Evolutionary conservation across 768 basidiomycete genomes (phyloP).

Genomic region (Strobilomyces confusus): DNA sequence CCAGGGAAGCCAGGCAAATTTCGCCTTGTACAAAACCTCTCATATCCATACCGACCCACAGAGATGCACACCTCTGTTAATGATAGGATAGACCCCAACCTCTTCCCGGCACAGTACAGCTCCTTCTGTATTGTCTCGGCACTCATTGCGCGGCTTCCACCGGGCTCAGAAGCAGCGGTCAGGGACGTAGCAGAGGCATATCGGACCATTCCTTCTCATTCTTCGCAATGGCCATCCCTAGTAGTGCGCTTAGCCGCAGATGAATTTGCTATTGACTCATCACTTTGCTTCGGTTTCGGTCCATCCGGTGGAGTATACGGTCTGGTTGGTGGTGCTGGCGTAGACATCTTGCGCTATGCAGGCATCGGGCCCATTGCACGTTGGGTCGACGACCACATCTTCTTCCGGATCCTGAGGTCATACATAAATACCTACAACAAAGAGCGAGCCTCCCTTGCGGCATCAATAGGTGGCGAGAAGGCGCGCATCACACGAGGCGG

Average conservation of each 20-base stretch:
- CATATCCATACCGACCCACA: not conserved
- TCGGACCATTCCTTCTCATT: not conserved
- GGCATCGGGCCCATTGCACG: constrained; percentile 22
- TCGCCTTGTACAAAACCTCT: not conserved
- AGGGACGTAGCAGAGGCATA: not conserved
- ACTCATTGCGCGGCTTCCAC: not conserved
- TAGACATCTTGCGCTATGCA: constrained; percentile 5
- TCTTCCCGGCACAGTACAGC: not conserved
- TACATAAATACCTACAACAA: not conserved
- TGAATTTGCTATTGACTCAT: constrained; percentile 12
- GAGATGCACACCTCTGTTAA: not conserved
- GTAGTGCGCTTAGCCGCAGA: constrained; percentile 22
- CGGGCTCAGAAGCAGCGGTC: not conserved
- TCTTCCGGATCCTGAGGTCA: not conserved
- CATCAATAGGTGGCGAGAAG: not conserved
- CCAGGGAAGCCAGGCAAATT: not conserved
- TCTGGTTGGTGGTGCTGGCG: constrained; percentile 19
- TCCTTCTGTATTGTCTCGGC: not conserved
- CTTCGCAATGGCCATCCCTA: constrained; percentile 29
- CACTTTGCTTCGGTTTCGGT: constrained; percentile 23
- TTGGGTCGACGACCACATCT: constrained; percentile 34
- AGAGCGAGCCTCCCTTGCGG: not conserved
- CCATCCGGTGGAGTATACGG: constrained; percentile 28
- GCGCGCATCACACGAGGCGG: not conserved
- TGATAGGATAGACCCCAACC: not conserved